phyloP scores from a whole-genome alignment of 192 early-diverging fungal genomes.

The Coemansia sp. region DNA sequence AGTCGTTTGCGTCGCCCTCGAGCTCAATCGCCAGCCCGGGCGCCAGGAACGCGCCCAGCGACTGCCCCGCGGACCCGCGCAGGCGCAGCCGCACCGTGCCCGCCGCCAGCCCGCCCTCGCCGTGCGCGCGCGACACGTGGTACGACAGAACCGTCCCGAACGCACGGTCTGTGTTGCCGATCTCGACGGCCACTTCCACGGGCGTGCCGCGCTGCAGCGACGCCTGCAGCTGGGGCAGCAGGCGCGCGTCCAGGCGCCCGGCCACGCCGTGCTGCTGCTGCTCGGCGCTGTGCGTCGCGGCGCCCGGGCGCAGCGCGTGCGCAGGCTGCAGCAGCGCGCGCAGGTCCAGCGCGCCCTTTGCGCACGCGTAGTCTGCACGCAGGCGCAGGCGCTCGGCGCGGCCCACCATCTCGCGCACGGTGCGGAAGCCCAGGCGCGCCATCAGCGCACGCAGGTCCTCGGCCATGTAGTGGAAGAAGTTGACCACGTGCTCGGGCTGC shows the following conservation, averaged over 20 bases:
- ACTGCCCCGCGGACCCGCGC: slow-evolving; percentile 93
- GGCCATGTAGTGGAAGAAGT: slow-evolving; percentile 98
- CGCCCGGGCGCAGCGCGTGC: slow-evolving; percentile 80
- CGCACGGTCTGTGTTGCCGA: slow-evolving; percentile 95
- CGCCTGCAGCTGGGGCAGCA: slow-evolving; percentile 80
- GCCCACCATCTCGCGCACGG: slow-evolving; percentile 96
- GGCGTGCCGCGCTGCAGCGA: slow-evolving; percentile 60
- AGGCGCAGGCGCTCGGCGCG: slow-evolving; percentile 82
- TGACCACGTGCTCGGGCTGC: slow-evolving; percentile 93
- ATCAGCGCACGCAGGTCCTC: slow-evolving; percentile 92
- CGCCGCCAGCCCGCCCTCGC: slow-evolving; percentile 79
- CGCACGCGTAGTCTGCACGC: slow-evolving; percentile 65
- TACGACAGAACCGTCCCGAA: slow-evolving; percentile 91
- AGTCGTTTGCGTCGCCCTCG: slow-evolving; percentile 98
- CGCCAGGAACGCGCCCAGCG: slow-evolving; percentile 91
- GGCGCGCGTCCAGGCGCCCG: slow-evolving; percentile 80
- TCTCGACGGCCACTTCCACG: slow-evolving; percentile 59
- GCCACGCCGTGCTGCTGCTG: slow-evolving; percentile 90
- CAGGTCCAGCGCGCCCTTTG: slow-evolving; percentile 87
- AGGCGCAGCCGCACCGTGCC: slow-evolving; percentile 86
- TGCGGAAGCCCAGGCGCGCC: slow-evolving; percentile 91
- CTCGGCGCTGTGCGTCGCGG: slow-evolving; percentile 74
- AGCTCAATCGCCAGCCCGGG: slow-evolving; percentile 86
- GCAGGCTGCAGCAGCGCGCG: slow-evolving; percentile 86
- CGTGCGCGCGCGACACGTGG: slow-evolving; percentile 75